Conservation (phyloP, 106 monocot genomes). For the Dactylorhiza incarnata region DNA sequence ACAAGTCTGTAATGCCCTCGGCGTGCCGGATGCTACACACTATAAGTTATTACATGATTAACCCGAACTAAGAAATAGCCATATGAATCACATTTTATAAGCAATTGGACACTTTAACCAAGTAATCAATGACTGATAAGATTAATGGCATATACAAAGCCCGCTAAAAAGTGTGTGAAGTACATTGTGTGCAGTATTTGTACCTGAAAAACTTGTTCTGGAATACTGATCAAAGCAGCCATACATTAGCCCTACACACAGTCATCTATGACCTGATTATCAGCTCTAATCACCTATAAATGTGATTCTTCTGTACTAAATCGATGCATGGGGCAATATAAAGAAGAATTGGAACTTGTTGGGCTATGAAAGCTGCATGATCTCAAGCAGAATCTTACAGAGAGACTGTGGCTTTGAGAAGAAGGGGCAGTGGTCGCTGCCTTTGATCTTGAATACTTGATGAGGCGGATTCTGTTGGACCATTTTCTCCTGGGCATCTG, state of each 20-base stretch:
- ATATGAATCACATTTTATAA: background rate
- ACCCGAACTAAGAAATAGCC: background rate
- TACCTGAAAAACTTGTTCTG: background rate
- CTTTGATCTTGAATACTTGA: conserved; percentile 82
- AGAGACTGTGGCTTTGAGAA: conserved; percentile 91
- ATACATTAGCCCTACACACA: too few relatives aligned
- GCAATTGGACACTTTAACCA: background rate
- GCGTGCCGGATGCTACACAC: background rate
- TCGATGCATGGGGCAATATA: background rate
- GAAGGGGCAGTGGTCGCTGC: conserved; percentile 93
- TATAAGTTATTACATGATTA: background rate
- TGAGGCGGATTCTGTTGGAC: conserved; percentile 68
- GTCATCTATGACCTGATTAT: background rate
- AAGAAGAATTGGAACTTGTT: background rate
- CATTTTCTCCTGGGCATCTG: conserved; percentile 78
- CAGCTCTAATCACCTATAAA: background rate
- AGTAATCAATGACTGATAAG: background rate
- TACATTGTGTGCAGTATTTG: background rate
- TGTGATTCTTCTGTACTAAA: background rate
- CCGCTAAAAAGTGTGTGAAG: background rate
- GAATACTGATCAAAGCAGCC: background rate
- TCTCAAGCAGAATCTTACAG: conserved; percentile 67
- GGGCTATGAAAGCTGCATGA: conserved; percentile 13
- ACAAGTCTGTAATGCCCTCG: too few relatives aligned
- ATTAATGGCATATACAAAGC: background rate